Base-by-base conservation (phyloP, 176 grass and related monocot species). In the Metroxylon sagu region DNA sequence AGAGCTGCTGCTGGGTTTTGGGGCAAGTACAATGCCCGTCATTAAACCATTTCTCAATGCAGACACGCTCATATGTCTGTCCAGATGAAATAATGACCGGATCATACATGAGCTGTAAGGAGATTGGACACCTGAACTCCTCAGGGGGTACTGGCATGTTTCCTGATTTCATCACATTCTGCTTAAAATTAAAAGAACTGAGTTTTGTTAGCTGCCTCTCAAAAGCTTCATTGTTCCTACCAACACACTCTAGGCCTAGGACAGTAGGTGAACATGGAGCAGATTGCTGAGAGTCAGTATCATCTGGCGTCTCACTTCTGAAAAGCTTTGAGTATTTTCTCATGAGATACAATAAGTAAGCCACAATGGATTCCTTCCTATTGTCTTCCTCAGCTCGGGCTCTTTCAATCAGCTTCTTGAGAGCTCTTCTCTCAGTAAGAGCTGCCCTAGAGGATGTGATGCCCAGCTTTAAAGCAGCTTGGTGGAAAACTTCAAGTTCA, bases 41-140 rank as follows among this genome's bases (percentile, higher is more conserved):
- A 26, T 65, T 7, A 54, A 95, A 82, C 90, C 90, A 95, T 71
- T 90, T 95, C 60, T 87, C 77, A n/a, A 95, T 95, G 71, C 86
- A 95, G 16, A 71, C 83, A 16, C 90, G 82, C 30, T 95, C 90
- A 16, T 89, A 95, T 57, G 90, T 95, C 64, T 95, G 90, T 16
- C 90, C 90, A 51, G 90, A 90, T 48, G 83, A 71, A 15, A 95
- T 79, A 16, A 95, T 52, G 43, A 90, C 86, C 8, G 86, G 90
- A 18, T 95, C 90, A 61, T 81, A 87, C 83, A 95, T 95, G 53
- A 95, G 75, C 28, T 90, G 90, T 74, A 87, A 59, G 14, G 90
- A 95, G 61, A 95, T 95, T 8, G 90, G 90, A 57, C 90, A 95
- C 53, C 85, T 76, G 25, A 95, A 43, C 25, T 95, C 90, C 70